Evolutionary conservation across 768 basidiomycete genomes (phyloP).

Genomic region (Dacryopinax primogenitus): DNA sequence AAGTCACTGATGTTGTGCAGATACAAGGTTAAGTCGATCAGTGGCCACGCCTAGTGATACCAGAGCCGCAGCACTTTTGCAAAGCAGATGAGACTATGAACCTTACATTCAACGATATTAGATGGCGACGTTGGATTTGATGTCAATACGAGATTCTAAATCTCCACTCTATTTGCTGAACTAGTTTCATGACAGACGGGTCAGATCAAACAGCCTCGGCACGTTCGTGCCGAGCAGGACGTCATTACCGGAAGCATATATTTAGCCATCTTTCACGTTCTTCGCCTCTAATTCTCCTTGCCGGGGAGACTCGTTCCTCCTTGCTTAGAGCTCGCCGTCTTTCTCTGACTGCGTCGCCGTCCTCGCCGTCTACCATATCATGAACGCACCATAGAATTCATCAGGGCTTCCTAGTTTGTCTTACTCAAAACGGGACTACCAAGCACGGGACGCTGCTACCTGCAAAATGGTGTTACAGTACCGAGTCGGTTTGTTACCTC

Average conservation of each 20-base stretch:
- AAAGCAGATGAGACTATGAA: not conserved
- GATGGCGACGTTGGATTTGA: not conserved
- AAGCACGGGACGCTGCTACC: not conserved
- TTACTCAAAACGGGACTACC: not conserved
- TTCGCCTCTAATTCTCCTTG: not conserved
- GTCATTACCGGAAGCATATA: conserved; percentile 8
- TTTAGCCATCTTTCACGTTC: not conserved
- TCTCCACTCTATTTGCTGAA: too few species aligned
- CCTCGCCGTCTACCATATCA: not conserved
- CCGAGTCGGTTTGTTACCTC: not conserved
- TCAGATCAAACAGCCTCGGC: not conserved
- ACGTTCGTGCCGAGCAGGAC: not conserved
- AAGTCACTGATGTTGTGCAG: not conserved
- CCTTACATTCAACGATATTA: not conserved
- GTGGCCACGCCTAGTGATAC: not conserved
- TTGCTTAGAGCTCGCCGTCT: not conserved
- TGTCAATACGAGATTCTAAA: too few species aligned
- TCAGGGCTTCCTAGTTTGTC: too few species aligned
- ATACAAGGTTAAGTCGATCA: conserved; percentile 13
- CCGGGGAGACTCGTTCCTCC: not conserved
- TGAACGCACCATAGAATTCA: not conserved
- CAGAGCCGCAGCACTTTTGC: not conserved
- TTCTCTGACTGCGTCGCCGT: not conserved
- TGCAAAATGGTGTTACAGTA: not conserved
- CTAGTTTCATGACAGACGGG: not conserved